phyloP scores from a whole-genome alignment of 306 rosid genomes.

The Cajanus cajan region DNA sequence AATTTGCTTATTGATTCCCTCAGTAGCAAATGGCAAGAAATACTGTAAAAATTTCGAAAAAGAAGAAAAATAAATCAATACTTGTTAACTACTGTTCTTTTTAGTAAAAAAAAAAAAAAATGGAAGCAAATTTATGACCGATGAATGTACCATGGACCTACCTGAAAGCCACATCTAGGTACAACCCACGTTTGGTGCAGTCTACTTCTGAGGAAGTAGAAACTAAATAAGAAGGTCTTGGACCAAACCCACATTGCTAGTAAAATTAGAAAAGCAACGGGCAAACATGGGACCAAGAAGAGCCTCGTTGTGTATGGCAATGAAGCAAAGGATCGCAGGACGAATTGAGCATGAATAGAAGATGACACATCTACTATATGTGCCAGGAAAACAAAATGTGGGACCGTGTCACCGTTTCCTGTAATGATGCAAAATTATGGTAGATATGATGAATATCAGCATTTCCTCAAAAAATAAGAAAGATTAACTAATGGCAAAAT shows the following conservation, averaged over 20 bases:
- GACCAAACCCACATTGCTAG: slow-evolving; percentile 82
- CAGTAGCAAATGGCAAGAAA: slow-evolving; percentile 88
- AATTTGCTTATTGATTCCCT: slow-evolving; percentile 84
- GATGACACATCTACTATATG: slow-evolving; percentile 83
- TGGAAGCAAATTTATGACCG: not conserved
- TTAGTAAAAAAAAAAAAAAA: not conserved
- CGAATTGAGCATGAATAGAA: slow-evolving; percentile 57
- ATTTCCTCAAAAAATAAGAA: not conserved
- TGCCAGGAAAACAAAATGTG: slow-evolving; percentile 87
- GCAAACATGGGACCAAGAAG: slow-evolving; percentile 48
- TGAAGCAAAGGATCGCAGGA: slow-evolving; percentile 54
- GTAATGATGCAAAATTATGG: slow-evolving; percentile 2
- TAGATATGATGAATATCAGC: not conserved
- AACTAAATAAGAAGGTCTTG: slow-evolving; percentile 58
- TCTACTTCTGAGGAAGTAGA: slow-evolving; percentile 61
- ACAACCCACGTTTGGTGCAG: slow-evolving; percentile 93
- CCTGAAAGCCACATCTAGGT: slow-evolving; percentile 92
- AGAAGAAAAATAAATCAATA: not conserved
- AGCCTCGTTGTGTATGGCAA: slow-evolving; percentile 51
- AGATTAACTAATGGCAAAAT: not conserved
- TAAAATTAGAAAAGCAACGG: slow-evolving; percentile 28
- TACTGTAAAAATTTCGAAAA: slow-evolving; percentile 47
- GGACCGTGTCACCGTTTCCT: slow-evolving; percentile 54
- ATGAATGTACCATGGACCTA: not conserved
- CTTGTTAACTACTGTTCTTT: not conserved